Conservation (phyloP, 257 asterid species). For the Forsythia viridissima region DNA sequence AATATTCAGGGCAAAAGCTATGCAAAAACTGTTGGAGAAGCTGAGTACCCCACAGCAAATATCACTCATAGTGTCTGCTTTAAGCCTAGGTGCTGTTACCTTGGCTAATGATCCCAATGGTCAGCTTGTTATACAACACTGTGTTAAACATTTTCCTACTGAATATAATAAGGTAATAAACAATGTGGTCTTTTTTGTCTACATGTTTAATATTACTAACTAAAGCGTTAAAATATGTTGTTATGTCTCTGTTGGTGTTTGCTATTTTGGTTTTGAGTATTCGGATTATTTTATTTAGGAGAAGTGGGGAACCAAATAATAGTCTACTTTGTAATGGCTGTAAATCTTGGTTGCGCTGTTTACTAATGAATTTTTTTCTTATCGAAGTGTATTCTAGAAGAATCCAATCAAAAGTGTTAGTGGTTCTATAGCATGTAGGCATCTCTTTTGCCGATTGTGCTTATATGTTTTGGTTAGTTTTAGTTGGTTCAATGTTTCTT, state of each 20-base stretch:
- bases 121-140: slow-evolving; percentile 58
- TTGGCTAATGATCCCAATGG: slow-evolving; percentile 68
- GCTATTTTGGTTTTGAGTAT: neutral
- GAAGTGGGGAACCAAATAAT: neutral
- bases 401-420: neutral
- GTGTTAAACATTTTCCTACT: slow-evolving; percentile 46
- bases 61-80: slow-evolving; percentile 40
- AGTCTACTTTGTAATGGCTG: neutral
- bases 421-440: neutral
- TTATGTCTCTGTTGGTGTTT: neutral
- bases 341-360: neutral
- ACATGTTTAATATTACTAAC: slow-evolving; percentile 1
- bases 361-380: neutral
- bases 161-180: slow-evolving; percentile 63
- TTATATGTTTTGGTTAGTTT: neutral
- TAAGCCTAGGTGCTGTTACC: slow-evolving; percentile 42
- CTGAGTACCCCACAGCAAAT: slow-evolving; percentile 55
- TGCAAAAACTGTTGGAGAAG: slow-evolving; percentile 59
- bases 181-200: neutral
- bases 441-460: neutral
- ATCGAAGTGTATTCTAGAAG: neutral
- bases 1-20: slow-evolving; percentile 49
- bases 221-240: neutral
- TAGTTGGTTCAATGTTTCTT: neutral
- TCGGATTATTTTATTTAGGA: neutral